A percentile compares a stretch with the other conserved stretches of the same genome.
These are phyloP conservation scores for Suhomyces bribrorum DNA, from an alignment of 1,139 yeast genomes.

Conservation along the genomic window DNA sequence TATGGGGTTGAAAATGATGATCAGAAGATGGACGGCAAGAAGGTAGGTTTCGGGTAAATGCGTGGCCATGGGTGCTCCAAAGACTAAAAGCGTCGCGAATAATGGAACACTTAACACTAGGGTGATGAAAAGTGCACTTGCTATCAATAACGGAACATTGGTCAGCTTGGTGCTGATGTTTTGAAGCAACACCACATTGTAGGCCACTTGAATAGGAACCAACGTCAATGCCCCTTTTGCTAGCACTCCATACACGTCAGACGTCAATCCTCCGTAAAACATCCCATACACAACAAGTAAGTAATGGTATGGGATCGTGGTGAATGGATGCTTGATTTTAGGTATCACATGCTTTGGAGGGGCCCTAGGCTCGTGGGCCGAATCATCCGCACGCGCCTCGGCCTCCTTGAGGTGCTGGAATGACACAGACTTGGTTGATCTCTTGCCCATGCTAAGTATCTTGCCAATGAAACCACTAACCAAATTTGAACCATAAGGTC, in stretches of 20 bases:
- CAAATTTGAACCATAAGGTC: too few relatives aligned
- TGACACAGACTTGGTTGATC: conserved; percentile 17
- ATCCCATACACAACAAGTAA: conserved; percentile 40
- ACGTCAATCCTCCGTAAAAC: conserved; percentile 35
- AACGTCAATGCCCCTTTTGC: conserved; percentile 29
- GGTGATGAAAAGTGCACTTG: conserved; percentile 42
- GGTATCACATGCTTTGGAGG: conserved; percentile 6
- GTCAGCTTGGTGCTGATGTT: conserved; percentile 23
- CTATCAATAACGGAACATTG: conserved; percentile 36
- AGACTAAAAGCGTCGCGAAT: conserved; percentile 55
- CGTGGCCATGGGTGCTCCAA: conserved; percentile 82
- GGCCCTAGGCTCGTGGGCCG: background rate
- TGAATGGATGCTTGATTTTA: conserved; percentile 6
- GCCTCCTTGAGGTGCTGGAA: conserved; percentile 11
- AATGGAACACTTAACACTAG: conserved; percentile 53
- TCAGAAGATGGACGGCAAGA: conserved; percentile 64
- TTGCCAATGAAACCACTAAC: too few relatives aligned
- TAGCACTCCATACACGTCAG: conserved; percentile 28
- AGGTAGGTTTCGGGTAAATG: conserved; percentile 59
- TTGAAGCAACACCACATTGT: conserved; percentile 26
- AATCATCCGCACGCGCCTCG: conserved; percentile 2
- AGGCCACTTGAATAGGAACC: conserved; percentile 28
- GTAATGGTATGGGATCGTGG: conserved; percentile 51
- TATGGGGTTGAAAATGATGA: conserved; percentile 64
- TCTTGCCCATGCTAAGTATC: conserved; percentile 13